phyloP scores from a whole-genome alignment of 2,329 filamentous ascomycete genomes.

The Aureobasidium sp. region DNA sequence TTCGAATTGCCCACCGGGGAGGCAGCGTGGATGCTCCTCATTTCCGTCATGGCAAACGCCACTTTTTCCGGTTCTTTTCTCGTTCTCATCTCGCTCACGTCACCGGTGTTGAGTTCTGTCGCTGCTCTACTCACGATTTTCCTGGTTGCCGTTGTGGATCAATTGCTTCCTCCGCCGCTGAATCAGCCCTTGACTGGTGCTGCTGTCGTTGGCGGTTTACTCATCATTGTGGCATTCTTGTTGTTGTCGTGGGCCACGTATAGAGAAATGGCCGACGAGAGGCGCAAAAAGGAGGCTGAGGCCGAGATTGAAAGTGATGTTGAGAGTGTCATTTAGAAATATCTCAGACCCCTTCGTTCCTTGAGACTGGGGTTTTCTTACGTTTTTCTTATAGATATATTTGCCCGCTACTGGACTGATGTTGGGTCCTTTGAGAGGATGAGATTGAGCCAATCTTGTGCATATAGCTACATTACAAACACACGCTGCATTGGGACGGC shows the following conservation, averaged over 20 bases:
- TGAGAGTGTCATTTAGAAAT: constrained; percentile 28
- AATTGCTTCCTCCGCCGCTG: constrained; percentile 62
- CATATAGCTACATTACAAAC: background rate
- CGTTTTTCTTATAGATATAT: background rate
- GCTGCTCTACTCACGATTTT: constrained; percentile 94
- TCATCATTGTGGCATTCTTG: constrained; percentile 86
- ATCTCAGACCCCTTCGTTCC: too few species aligned
- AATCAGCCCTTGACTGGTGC: constrained; percentile 68
- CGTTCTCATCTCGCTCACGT: constrained; percentile 85
- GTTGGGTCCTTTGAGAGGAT: background rate
- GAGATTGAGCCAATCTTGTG: background rate
- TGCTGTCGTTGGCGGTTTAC: constrained; percentile 70
- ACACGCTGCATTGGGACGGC: background rate
- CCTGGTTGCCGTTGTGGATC: constrained; percentile 87
- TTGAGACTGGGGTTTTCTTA: background rate
- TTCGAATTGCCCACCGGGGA: constrained; percentile 76
- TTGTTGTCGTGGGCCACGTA: constrained; percentile 88
- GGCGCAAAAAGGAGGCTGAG: constrained; percentile 49
- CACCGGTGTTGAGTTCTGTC: constrained; percentile 77
- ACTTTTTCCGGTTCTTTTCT: constrained; percentile 90
- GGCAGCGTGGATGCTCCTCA: constrained; percentile 70
- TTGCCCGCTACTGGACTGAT: background rate
- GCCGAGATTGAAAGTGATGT: constrained; percentile 37
- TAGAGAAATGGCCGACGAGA: constrained; percentile 83
- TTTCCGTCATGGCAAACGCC: constrained; percentile 81